Evolutionary conservation across 139 green algal genomes (phyloP).

Genomic region (Astrephomene gubernaculifera): DNA sequence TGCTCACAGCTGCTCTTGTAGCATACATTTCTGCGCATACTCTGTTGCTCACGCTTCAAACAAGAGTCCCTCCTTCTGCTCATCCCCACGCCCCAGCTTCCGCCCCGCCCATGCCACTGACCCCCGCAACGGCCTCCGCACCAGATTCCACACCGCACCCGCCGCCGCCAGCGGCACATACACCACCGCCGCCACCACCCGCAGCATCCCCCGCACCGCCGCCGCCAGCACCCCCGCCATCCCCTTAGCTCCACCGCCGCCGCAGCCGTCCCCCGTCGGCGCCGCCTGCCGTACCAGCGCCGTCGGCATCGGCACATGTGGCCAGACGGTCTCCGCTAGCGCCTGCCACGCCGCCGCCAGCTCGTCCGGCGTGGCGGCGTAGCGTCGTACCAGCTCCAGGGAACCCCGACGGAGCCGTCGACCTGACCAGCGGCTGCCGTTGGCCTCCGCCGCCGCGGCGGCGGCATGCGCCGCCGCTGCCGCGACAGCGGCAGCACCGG

Average conservation of each 20-base stretch:
- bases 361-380: slow-evolving; percentile 21
- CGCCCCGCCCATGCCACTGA: no score
- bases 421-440: background rate
- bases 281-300: background rate
- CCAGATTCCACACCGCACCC: no score
- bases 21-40: no score
- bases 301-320: slow-evolving; percentile 2
- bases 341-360: background rate
- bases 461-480: no score
- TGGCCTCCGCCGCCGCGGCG: background rate
- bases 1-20: no score
- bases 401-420: slow-evolving; percentile 26
- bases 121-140: no score
- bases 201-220: background rate
- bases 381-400: slow-evolving; percentile 30
- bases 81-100: no score
- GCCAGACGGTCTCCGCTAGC: background rate
- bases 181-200: background rate
- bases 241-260: background rate
- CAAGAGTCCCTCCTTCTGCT: no score
- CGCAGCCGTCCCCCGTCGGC: background rate
- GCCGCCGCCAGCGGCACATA: background rate
- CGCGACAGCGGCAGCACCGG: background rate
- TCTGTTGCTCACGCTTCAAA: no score
- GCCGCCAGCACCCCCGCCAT: background rate